These are phyloP conservation scores for Trypanosoma caninum DNA, from an alignment of 208 protist species.

Conservation along the genomic window DNA sequence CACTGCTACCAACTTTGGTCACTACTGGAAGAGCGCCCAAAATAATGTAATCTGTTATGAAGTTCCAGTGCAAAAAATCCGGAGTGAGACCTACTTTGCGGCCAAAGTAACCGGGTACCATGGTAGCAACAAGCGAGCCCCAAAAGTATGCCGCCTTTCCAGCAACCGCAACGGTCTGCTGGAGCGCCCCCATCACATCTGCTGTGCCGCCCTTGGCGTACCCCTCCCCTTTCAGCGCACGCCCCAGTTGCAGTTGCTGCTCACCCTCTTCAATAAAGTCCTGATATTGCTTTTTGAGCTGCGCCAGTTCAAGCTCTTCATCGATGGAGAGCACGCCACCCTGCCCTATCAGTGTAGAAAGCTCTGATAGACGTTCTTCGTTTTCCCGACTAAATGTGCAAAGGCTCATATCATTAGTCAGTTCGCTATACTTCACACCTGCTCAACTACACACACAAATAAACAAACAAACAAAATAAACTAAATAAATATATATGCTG, in stretches of 20 bases:
- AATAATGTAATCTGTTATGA: slow-evolving; percentile 63
- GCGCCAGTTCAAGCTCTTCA: slow-evolving; percentile 40
- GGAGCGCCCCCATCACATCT: slow-evolving; percentile 7
- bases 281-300: slow-evolving; percentile 46
- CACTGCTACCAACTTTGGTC: slow-evolving; percentile 74
- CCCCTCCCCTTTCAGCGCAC: background rate
- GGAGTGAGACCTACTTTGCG: slow-evolving; percentile 60
- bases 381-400: slow-evolving; percentile 41
- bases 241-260: slow-evolving; percentile 26
- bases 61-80: slow-evolving; percentile 86
- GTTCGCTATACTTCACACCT: background rate
- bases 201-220: background rate
- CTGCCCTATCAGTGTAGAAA: slow-evolving; percentile 23
- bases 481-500: background rate
- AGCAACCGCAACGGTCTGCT: slow-evolving; percentile 18
- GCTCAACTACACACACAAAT: background rate
- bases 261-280: slow-evolving; percentile 46
- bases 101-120: slow-evolving; percentile 74
- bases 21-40: slow-evolving; percentile 84
- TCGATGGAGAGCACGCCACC: slow-evolving; percentile 25
- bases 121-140: slow-evolving; percentile 74
- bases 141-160: slow-evolving; percentile 81
- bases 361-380: slow-evolving; percentile 36
- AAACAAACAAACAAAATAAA: slow-evolving; percentile 1
- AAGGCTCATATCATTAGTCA: slow-evolving; percentile 1